Evolutionary conservation across 2,329 filamentous ascomycete species (phyloP).

Genomic region (Aspergillus intermedius): DNA sequence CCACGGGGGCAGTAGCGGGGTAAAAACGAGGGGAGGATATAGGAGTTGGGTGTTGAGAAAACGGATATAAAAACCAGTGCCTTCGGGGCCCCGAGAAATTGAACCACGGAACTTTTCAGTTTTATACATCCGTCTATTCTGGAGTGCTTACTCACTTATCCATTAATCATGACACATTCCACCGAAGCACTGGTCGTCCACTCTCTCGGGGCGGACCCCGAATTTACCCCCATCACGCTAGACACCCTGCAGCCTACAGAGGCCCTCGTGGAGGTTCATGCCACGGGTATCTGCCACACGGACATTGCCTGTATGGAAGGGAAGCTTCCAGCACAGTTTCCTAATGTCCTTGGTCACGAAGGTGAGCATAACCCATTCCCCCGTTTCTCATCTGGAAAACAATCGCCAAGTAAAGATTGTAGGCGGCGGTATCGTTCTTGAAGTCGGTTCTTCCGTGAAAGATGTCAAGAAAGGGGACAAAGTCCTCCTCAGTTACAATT

Average conservation of each 20-base stretch:
- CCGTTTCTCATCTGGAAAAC: background rate
- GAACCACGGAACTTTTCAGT: too few species aligned
- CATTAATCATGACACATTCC: background rate
- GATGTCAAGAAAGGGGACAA: constrained; percentile 41
- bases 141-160: background rate
- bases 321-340: constrained; percentile 8
- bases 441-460: constrained; percentile 37
- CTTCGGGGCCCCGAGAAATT: too few species aligned
- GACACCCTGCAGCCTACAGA: constrained; percentile 14
- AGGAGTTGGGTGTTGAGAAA: too few species aligned
- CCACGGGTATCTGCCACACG: constrained; percentile 30
- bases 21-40: too few species aligned
- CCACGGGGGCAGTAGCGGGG: too few species aligned
- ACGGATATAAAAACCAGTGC: too few species aligned
- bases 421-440: constrained; percentile 47
- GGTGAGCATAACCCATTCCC: constrained; percentile 4
- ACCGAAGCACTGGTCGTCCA: background rate
- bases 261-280: constrained; percentile 27
- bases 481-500: constrained; percentile 25
- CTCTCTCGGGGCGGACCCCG: background rate
- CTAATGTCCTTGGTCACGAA: constrained; percentile 16
- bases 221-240: background rate
- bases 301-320: constrained; percentile 24
- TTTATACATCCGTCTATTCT: too few species aligned
- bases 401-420: background rate